A percentile compares a stretch with the other conserved stretches of the same genome.
phyloP scores from a whole-genome alignment of 306 rosid species.

The Medicago arabica region DNA sequence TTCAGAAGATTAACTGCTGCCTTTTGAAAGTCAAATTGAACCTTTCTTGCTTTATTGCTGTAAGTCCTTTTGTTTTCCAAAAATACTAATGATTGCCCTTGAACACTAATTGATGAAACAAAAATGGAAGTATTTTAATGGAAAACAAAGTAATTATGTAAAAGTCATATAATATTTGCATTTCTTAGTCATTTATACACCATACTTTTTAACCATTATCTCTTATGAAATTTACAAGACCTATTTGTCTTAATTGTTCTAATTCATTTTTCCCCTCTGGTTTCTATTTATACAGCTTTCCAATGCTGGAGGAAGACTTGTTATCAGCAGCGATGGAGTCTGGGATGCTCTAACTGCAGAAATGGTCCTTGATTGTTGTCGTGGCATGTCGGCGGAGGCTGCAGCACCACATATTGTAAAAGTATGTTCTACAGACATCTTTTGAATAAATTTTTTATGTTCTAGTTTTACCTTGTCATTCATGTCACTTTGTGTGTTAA shows the following conservation, averaged over 20 bases:
- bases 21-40: conserved; percentile 12
- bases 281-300: conserved; percentile 68
- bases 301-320: conserved; percentile 86
- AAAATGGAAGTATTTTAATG: neutral
- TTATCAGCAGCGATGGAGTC: conserved; percentile 94
- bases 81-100: neutral
- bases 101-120: neutral
- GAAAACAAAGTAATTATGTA: neutral
- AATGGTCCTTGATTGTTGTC: conserved; percentile 81
- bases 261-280: conserved; percentile 7
- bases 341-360: conserved; percentile 95
- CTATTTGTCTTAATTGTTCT: neutral
- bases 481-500: conserved; percentile 13
- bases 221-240: neutral
- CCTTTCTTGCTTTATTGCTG: conserved; percentile 20
- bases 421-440: conserved; percentile 50
- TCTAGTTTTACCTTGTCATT: conserved; percentile 30
- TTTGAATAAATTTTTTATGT: conserved; percentile 28
- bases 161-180: conserved; percentile 2
- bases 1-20: conserved; percentile 12
- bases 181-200: neutral
- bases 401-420: conserved; percentile 93
- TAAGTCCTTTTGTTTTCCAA: neutral
- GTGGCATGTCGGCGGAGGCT: conserved; percentile 81
- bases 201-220: neutral